These are phyloP conservation scores for Acanthochlamys bracteata DNA, from an alignment of 106 monocot species.

Conservation along the genomic window DNA sequence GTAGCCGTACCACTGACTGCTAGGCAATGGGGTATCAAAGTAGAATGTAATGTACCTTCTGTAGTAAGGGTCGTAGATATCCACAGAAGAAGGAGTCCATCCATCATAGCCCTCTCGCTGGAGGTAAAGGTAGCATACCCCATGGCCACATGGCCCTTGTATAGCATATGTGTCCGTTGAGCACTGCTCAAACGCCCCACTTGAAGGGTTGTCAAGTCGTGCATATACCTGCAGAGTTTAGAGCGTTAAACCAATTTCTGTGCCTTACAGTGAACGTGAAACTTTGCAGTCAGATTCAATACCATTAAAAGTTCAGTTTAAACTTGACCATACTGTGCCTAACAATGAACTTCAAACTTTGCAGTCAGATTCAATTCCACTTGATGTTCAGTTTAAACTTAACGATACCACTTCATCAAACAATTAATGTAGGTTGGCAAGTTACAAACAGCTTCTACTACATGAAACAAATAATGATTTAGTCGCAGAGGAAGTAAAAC, in stretches of 20 bases:
- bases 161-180: constrained; percentile 69
- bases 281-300: too few species aligned
- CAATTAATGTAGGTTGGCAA: too few species aligned
- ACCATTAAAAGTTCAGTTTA: too few species aligned
- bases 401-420: too few species aligned
- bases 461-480: too few species aligned
- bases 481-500: too few species aligned
- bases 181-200: constrained; percentile 54
- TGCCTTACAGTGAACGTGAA: too few species aligned
- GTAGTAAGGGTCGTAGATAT: constrained; percentile 30
- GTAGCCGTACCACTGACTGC: constrained; percentile 60
- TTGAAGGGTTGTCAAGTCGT: constrained; percentile 39
- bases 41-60: constrained; percentile 41
- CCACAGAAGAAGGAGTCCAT: constrained; percentile 55
- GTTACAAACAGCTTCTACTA: too few species aligned
- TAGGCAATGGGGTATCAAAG: constrained; percentile 41
- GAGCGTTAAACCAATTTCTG: background rate
- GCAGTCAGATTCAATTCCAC: too few species aligned
- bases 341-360: too few species aligned
- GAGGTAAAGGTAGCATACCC: constrained; percentile 68
- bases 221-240: constrained; percentile 43
- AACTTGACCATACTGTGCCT: too few species aligned
- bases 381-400: too few species aligned
- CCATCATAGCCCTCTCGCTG: constrained; percentile 43
- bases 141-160: constrained; percentile 56